Percentiles rank a stretch among this genome's conserved stretches.
Evolutionary conservation across 140 eudicot genomes (phyloP).

Genomic region (Cichorium intybus): DNA sequence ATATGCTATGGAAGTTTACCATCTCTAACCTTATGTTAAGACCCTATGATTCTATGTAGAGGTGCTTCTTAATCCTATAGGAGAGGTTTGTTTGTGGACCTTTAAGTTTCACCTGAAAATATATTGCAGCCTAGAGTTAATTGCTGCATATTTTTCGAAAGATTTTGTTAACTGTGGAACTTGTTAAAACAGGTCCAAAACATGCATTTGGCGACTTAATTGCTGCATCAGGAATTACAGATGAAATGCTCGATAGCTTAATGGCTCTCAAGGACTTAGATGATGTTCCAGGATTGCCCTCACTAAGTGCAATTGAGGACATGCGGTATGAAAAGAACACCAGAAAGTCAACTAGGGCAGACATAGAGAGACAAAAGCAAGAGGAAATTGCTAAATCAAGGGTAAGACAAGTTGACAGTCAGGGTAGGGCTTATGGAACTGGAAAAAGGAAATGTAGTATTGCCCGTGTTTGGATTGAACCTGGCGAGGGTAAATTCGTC

Average conservation of each 20-base stretch:
- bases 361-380: slow-evolving; percentile 76
- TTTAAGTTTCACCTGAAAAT: neutral
- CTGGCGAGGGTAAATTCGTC: slow-evolving; percentile 72
- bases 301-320: slow-evolving; percentile 68
- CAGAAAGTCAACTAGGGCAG: slow-evolving; percentile 57
- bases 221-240: slow-evolving; percentile 88
- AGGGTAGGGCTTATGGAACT: slow-evolving; percentile 95
- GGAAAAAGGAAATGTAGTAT: slow-evolving; percentile 93
- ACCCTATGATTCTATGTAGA: neutral
- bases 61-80: neutral
- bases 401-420: slow-evolving; percentile 64
- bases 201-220: slow-evolving; percentile 94
- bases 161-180: neutral
- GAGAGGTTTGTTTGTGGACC: neutral
- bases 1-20: neutral
- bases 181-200: slow-evolving; percentile 55
- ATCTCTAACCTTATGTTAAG: neutral
- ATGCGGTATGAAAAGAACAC: slow-evolving; percentile 62
- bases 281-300: slow-evolving; percentile 75
- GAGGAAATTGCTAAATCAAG: slow-evolving; percentile 74
- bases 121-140: neutral
- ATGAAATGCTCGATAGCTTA: slow-evolving; percentile 85
- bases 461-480: slow-evolving; percentile 95
- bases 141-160: no score
- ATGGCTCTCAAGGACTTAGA: slow-evolving; percentile 80